Conservation (phyloP, 75 land plant genomes). For the Cryptomeria japonica region DNA sequence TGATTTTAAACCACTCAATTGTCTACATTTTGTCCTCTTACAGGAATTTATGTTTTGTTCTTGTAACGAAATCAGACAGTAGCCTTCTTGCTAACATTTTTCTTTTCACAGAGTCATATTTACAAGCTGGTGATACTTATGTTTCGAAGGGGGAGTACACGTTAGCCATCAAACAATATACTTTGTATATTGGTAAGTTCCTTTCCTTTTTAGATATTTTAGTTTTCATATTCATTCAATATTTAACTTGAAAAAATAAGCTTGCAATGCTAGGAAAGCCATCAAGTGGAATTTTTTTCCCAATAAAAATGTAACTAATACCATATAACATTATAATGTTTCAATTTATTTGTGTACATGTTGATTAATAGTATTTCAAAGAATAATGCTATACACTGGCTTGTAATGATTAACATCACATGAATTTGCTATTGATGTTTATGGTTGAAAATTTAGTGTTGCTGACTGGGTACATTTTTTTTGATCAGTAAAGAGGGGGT, state of each 20-base stretch:
- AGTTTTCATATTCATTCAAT: not conserved
- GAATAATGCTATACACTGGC: not conserved
- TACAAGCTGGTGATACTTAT: slow-evolving; percentile 45
- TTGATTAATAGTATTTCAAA: not conserved
- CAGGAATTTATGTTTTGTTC: not conserved
- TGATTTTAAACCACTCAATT: not conserved
- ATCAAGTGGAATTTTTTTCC: not conserved
- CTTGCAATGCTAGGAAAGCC: not conserved
- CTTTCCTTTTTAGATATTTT: not conserved
- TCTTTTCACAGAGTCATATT: slow-evolving; percentile 26
- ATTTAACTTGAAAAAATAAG: not conserved
- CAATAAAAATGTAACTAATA: not conserved
- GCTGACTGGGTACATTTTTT: no score
- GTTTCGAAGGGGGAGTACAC: slow-evolving; percentile 40
- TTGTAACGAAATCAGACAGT: not conserved
- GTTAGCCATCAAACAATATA: slow-evolving; percentile 36
- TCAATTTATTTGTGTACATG: not conserved
- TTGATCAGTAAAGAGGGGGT: no score
- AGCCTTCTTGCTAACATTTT: not conserved
- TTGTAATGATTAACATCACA: not conserved
- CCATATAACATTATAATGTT: not conserved
- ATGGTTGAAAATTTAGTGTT: not conserved
- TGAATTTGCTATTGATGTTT: not conserved
- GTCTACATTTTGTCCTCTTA: not conserved
- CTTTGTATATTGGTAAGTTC: slow-evolving; percentile 36